These are phyloP conservation scores for Pleurotus salmoneostramineus DNA, from an alignment of 768 basidiomycete genomes.

Conservation along the genomic window DNA sequence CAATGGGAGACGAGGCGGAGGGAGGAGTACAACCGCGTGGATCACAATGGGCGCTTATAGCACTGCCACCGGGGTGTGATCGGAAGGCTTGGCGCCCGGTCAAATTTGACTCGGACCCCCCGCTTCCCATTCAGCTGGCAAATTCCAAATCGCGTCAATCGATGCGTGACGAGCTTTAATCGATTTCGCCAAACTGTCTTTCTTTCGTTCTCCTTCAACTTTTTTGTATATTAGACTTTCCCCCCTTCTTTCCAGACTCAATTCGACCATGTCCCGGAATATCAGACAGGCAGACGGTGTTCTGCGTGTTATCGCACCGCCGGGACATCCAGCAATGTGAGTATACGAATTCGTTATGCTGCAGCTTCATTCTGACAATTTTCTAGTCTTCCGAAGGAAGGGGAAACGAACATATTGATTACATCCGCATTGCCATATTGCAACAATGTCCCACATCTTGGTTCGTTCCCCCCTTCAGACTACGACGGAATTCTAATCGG, in stretches of 20 bases:
- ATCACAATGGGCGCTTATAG: not conserved
- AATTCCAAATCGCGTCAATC: conserved; percentile 9
- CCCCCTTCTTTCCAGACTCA: not conserved
- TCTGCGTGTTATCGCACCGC: conserved; percentile 46
- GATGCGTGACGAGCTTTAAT: conserved; percentile 8
- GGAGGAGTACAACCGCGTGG: not conserved
- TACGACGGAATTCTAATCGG: conserved; percentile 12
- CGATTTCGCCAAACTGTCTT: conserved; percentile 12
- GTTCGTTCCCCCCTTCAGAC: conserved; percentile 35
- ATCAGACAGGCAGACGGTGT: conserved; percentile 48
- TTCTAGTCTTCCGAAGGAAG: conserved; percentile 66
- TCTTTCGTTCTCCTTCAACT: conserved; percentile 3
- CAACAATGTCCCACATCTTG: conserved; percentile 96
- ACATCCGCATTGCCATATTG: conserved; percentile 96
- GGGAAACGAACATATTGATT: conserved; percentile 85
- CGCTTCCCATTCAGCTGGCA: not conserved
- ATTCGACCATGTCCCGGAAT: conserved; percentile 45
- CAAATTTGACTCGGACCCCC: not conserved
- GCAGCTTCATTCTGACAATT: conserved; percentile 10
- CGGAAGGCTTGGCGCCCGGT: not conserved
- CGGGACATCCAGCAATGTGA: conserved; percentile 50
- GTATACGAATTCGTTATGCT: conserved; percentile 15
- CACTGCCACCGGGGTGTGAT: not conserved
- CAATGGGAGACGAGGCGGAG: not conserved
- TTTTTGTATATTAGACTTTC: conserved; percentile 14